These are phyloP conservation scores for Fusarium cicatricum DNA, from an alignment of 2,329 filamentous ascomycete species.

Conservation along the genomic window DNA sequence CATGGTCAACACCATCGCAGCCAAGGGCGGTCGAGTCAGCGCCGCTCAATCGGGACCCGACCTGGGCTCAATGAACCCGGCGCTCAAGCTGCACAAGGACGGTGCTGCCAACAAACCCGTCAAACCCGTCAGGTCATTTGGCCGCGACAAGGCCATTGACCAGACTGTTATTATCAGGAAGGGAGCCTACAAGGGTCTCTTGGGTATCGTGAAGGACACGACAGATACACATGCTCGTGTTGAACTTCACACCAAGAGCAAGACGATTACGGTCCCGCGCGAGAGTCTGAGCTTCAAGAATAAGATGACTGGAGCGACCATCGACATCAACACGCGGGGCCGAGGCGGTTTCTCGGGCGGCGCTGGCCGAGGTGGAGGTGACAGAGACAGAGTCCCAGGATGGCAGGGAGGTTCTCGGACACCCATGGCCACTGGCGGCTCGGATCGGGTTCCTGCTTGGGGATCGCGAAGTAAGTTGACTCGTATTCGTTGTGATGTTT, in stretches of 20 bases:
- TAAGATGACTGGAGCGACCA: slow-evolving; percentile 78
- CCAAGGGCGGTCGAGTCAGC: slow-evolving; percentile 85
- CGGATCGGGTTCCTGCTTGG: slow-evolving; percentile 81
- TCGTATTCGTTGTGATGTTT: neutral
- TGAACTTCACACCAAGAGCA: slow-evolving; percentile 93
- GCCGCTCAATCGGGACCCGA: slow-evolving; percentile 72
- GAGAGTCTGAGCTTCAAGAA: slow-evolving; percentile 87
- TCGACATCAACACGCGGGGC: slow-evolving; percentile 70
- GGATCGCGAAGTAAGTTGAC: slow-evolving; percentile 70
- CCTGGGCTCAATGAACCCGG: slow-evolving; percentile 90
- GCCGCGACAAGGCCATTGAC: slow-evolving; percentile 84
- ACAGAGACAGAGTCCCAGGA: slow-evolving; percentile 52
- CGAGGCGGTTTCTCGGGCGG: slow-evolving; percentile 55
- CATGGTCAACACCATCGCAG: slow-evolving; percentile 90
- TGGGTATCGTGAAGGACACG: slow-evolving; percentile 95
- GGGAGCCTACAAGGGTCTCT: slow-evolving; percentile 88
- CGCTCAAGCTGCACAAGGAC: slow-evolving; percentile 74
- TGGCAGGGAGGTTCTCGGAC: slow-evolving; percentile 75
- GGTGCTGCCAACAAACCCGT: slow-evolving; percentile 57
- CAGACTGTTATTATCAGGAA: slow-evolving; percentile 90
- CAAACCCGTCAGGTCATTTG: slow-evolving; percentile 78
- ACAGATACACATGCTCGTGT: slow-evolving; percentile 87
- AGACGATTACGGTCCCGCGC: slow-evolving; percentile 85
- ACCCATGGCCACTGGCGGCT: slow-evolving; percentile 66
- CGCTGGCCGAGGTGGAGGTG: slow-evolving; percentile 55